A percentile compares a stretch with the other conserved stretches of the same genome.
Evolutionary conservation across 2,329 filamentous ascomycete genomes (phyloP).

Genomic region (Albophoma yamanashiensis): DNA sequence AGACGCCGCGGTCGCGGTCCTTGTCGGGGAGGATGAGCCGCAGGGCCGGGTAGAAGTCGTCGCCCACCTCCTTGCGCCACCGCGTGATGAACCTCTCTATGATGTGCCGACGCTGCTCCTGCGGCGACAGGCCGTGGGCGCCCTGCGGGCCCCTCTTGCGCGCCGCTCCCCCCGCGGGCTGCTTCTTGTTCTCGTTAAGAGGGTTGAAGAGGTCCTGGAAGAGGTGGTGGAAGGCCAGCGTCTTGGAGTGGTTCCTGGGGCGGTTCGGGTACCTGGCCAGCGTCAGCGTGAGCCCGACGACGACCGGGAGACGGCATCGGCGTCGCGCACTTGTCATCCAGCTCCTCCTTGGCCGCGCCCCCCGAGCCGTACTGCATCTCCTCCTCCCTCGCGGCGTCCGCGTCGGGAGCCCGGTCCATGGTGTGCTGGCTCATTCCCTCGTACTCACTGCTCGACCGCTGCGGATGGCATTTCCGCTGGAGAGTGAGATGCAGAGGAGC

Average conservation of each 20-base stretch:
- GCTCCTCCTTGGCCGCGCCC: conserved; percentile 27
- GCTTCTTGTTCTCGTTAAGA: conserved; percentile 65
- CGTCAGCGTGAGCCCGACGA: not conserved
- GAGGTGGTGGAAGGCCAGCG: conserved; percentile 72
- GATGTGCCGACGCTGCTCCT: conserved; percentile 70
- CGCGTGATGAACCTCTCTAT: conserved; percentile 76
- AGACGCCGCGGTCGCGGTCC: conserved; percentile 84
- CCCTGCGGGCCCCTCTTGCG: conserved; percentile 51
- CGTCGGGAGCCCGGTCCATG: conserved; percentile 15
- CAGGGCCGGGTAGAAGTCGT: conserved; percentile 89
- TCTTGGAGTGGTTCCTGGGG: conserved; percentile 69
- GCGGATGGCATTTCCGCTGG: not conserved
- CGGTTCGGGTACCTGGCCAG: conserved; percentile 66
- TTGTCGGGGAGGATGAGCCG: conserved; percentile 87
- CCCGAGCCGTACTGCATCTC: conserved; percentile 36
- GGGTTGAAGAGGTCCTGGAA: conserved; percentile 75
- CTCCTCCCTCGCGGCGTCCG: conserved; percentile 38
- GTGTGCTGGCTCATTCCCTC: not conserved
- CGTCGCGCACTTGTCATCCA: conserved; percentile 31
- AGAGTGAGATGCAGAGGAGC: not conserved
- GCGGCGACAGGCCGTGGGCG: conserved; percentile 49
- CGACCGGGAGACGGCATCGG: not conserved
- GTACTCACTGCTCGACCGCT: not conserved
- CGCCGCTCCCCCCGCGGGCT: conserved; percentile 47
- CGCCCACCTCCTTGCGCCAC: conserved; percentile 81